Base-by-base conservation (phyloP, 2,329 filamentous ascomycete genomes). In the Colletotrichum camelliae region DNA sequence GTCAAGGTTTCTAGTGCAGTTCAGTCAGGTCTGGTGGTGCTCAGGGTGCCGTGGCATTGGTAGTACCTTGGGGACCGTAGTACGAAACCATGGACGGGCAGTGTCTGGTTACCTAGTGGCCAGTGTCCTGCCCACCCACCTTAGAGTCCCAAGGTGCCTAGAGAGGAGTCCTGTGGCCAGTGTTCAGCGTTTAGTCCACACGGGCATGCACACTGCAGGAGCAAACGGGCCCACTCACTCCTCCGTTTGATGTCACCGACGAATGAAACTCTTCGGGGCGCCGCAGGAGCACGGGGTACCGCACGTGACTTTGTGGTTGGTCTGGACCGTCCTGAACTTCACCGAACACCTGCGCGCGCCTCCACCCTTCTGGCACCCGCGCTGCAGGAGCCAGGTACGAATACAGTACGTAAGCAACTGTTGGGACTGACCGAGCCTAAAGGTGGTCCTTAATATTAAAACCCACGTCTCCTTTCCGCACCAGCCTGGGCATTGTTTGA, bases 1-100 rank as follows among this genome's bases (percentile, higher is more conserved):
- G 74, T 76, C 74, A 76, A 76, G 74, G 65, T 29, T 74, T 73
- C 69, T 68, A 75, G 73, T 60, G 73, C 70, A 57, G 35, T 33
- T 60, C 58, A 61, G 55, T 8, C 27, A 29, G 55, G 55, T 58
- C 43, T 21, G 43, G 6, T 52, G n/a, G 43, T 52, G 43, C 43
- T 52, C 43, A 52, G 43, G 43, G 43, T 52, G 43, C n/a, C 43
- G 21, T 52, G 29, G 29, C 3, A 12, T 33, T 9, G 31, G 31
- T 33, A 33, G 52, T 57, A 57, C 21, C 58, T 61, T 61, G 18
- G 57, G 43, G 43, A 52, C n/a, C 43, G 62, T 58, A 62, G 43
- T 52, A 52, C 43, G 43, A 52, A 52, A 52, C 43, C 43, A 21
- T 21, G 43, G 43, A 52, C 43, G 43, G 43, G 39, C 66, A 65